These are phyloP conservation scores for Striga asiatica DNA, from an alignment of 257 asterid genomes.

Conservation along the genomic window DNA sequence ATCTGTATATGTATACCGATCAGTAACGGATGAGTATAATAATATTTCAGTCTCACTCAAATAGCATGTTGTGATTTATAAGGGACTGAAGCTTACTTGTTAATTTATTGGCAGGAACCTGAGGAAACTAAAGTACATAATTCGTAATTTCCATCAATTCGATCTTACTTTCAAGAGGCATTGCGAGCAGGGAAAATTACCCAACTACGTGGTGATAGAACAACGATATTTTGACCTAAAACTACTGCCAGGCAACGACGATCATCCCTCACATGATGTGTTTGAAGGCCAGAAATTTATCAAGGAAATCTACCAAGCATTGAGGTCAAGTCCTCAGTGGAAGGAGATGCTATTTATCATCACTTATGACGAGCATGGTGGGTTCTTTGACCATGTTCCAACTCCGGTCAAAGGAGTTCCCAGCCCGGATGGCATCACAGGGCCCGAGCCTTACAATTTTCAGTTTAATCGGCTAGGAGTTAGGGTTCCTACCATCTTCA, in stretches of 20 bases:
- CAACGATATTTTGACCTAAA: constrained; percentile 63
- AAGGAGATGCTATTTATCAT: constrained; percentile 53
- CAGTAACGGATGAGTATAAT: no score
- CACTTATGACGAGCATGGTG: constrained; percentile 81
- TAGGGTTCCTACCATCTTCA: constrained; percentile 78
- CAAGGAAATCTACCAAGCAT: constrained; percentile 68
- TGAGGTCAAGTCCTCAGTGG: constrained; percentile 70
- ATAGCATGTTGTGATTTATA: no score
- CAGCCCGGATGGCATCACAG: constrained; percentile 73
- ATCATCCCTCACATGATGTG: constrained; percentile 86
- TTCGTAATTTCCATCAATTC: constrained; percentile 46
- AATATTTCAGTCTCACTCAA: no score
- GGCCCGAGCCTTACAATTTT: constrained; percentile 67
- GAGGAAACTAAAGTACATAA: constrained; percentile 63
- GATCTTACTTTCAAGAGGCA: constrained; percentile 50
- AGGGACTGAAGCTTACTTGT: no score
- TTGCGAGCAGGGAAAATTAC: constrained; percentile 53
- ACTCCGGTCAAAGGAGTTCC: constrained; percentile 59
- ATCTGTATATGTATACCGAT: no score
- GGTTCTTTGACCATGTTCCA: constrained; percentile 70
- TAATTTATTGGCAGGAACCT: no score
- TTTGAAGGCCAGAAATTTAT: constrained; percentile 65
- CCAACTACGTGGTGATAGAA: constrained; percentile 54
- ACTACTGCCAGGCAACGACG: constrained; percentile 60
- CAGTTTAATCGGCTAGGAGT: constrained; percentile 83